Conservation (phyloP, 1,284 basidiomycete species). For the Pyrrhoderma noxium region DNA sequence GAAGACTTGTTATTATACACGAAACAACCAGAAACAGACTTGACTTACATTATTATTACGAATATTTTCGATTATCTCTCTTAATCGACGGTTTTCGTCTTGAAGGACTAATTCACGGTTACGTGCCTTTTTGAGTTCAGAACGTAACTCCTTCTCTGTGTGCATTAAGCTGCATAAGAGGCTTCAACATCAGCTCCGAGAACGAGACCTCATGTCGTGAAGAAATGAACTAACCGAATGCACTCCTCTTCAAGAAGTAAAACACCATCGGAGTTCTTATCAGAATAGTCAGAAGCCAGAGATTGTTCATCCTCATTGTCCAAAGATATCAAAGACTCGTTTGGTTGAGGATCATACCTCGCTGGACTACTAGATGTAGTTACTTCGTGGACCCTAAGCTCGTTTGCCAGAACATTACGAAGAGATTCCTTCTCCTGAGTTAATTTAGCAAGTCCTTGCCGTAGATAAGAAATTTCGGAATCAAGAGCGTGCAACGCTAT, state of each 20-base stretch:
- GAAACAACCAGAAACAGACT: no score
- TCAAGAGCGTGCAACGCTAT: constrained; percentile 3
- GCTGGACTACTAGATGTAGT: neutral
- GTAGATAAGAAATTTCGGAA: constrained; percentile 6
- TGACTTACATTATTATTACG: neutral
- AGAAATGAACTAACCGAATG: constrained; percentile 8
- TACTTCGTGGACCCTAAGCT: neutral
- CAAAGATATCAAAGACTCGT: no score
- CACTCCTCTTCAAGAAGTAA: constrained; percentile 16
- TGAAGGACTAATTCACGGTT: neutral
- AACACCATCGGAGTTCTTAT: constrained; percentile 2
- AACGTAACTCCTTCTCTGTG: constrained; percentile 5
- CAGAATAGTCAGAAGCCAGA: no score
- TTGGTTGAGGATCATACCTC: neutral
- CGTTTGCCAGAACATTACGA: neutral
- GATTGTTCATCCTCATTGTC: neutral
- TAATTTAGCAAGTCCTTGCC: constrained; percentile 4
- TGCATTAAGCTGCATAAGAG: constrained; percentile 6
- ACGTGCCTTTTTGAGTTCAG: neutral
- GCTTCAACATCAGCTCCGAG: neutral
- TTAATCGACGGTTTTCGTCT: constrained; percentile 6
- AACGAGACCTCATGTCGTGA: neutral
- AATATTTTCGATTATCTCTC: neutral
- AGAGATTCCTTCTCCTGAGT: constrained; percentile 10
- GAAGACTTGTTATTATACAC: no score